A percentile compares a stretch with the other conserved stretches of the same genome.
These are phyloP conservation scores for Melampsora medusae DNA, from an alignment of 1,284 basidiomycete genomes.

Conservation along the genomic window DNA sequence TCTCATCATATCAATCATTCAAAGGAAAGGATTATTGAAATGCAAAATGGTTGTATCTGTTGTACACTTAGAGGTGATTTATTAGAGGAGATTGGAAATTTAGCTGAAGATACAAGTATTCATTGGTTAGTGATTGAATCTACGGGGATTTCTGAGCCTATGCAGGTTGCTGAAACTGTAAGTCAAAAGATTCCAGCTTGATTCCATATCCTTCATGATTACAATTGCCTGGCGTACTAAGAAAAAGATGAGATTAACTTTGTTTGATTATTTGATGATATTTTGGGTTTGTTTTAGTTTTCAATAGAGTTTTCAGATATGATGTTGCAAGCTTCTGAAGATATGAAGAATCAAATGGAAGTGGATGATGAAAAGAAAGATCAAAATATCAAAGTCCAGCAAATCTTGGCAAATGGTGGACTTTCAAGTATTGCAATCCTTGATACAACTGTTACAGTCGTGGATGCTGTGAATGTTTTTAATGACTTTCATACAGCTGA, in stretches of 20 bases:
- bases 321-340: conserved; percentile 52
- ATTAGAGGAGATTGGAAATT: conserved; percentile 58
- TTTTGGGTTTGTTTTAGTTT: conserved; percentile 55
- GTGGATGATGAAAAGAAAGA: conserved; percentile 49
- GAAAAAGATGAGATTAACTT: no score
- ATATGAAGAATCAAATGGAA: conserved; percentile 49
- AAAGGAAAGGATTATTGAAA: conserved; percentile 58
- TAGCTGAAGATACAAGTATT: conserved; percentile 55
- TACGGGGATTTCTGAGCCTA: conserved; percentile 58
- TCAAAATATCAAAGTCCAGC: conserved; percentile 52
- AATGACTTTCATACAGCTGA: conserved; percentile 58
- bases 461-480: conserved; percentile 55
- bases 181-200: conserved; percentile 7
- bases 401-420: conserved; percentile 57
- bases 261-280: conserved; percentile 45
- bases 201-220: no score
- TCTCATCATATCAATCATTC: conserved; percentile 57
- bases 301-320: conserved; percentile 55
- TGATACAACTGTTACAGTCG: conserved; percentile 54
- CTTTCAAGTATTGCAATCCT: conserved; percentile 54
- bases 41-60: conserved; percentile 60
- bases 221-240: no score
- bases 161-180: conserved; percentile 51
- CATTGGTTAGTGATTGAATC: conserved; percentile 59
- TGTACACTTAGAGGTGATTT: conserved; percentile 59